Conservation (phyloP, 2,329 filamentous ascomycete species). For the Neobulgaria alba region DNA sequence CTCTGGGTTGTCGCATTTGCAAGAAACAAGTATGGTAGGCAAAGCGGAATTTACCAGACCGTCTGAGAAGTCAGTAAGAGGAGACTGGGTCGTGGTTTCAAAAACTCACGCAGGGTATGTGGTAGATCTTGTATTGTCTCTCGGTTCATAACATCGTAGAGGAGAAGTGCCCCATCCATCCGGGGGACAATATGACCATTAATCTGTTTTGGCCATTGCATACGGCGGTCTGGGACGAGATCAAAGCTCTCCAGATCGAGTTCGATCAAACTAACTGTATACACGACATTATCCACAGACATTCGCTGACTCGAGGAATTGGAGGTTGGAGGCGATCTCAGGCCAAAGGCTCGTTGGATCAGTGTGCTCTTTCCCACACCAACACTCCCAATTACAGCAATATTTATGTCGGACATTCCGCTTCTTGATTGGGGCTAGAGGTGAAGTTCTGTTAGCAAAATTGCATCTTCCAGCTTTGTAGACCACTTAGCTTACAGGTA, state of each 20-base stretch:
- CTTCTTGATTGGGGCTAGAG: conserved; percentile 25
- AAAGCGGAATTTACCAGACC: conserved; percentile 63
- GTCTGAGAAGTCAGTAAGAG: conserved; percentile 40
- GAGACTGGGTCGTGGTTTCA: conserved; percentile 3
- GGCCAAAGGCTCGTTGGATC: conserved; percentile 53
- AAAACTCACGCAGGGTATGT: conserved; percentile 65
- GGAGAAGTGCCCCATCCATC: conserved; percentile 73
- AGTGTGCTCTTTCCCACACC: conserved; percentile 62
- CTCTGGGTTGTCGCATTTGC: conserved; percentile 77
- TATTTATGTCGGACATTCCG: conserved; percentile 46
- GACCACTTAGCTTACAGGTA: conserved; percentile 20
- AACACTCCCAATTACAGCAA: conserved; percentile 57
- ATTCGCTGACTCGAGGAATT: conserved; percentile 49
- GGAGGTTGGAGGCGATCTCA: conserved; percentile 43
- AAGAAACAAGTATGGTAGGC: conserved; percentile 75
- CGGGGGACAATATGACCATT: conserved; percentile 63
- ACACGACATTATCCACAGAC: conserved; percentile 47
- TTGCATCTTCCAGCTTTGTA: not conserved
- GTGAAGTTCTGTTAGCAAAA: conserved; percentile 10
- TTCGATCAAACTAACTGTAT: conserved; percentile 55
- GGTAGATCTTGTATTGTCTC: conserved; percentile 68
- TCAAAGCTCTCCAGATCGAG: conserved; percentile 59
- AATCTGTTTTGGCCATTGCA: conserved; percentile 60
- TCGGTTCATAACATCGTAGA: conserved; percentile 81
- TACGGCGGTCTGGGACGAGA: conserved; percentile 46